phyloP scores from a whole-genome alignment of 73 alveolate genomes.

The Diophrys sp. region DNA sequence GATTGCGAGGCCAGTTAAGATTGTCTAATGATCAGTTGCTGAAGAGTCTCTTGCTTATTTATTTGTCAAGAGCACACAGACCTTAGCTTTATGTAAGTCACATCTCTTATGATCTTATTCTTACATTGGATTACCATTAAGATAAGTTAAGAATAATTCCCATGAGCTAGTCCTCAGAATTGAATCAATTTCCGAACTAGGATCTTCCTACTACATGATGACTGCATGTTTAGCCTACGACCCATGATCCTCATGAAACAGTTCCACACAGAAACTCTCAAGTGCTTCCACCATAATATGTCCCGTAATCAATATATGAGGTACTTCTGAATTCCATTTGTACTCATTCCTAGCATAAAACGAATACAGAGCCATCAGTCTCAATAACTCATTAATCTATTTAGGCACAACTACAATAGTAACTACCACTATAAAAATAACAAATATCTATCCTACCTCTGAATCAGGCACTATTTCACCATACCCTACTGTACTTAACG shows the following conservation, averaged over 20 bases:
- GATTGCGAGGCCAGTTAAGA: slow-evolving; percentile 82
- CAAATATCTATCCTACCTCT: slow-evolving; percentile 69
- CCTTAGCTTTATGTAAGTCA: slow-evolving; percentile 85
- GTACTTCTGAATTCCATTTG: slow-evolving; percentile 73
- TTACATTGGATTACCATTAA: slow-evolving; percentile 74
- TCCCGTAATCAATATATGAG: slow-evolving; percentile 89
- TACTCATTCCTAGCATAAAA: slow-evolving; percentile 76
- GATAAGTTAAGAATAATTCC: slow-evolving; percentile 81
- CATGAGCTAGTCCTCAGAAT: slow-evolving; percentile 79
- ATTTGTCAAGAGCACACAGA: slow-evolving; percentile 87
- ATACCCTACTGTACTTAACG: slow-evolving; percentile 92
- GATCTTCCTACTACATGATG: slow-evolving; percentile 75
- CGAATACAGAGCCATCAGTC: slow-evolving; percentile 76
- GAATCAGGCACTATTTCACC: slow-evolving; percentile 86
- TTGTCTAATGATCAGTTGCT: slow-evolving; percentile 90
- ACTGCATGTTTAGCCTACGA: slow-evolving; percentile 85
- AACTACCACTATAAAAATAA: slow-evolving; percentile 75
- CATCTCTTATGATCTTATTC: slow-evolving; percentile 83
- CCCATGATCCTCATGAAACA: slow-evolving; percentile 96
- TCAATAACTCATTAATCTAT: slow-evolving; percentile 80
- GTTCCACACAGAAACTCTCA: slow-evolving; percentile 85
- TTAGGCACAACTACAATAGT: slow-evolving; percentile 83
- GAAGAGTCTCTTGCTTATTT: slow-evolving; percentile 85
- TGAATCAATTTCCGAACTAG: slow-evolving; percentile 83
- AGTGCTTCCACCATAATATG: slow-evolving; percentile 78